A percentile compares a stretch with the other conserved stretches of the same genome.
Evolutionary conservation across 306 rosid genomes (phyloP).

Genomic region (Cucumis cinereus): DNA sequence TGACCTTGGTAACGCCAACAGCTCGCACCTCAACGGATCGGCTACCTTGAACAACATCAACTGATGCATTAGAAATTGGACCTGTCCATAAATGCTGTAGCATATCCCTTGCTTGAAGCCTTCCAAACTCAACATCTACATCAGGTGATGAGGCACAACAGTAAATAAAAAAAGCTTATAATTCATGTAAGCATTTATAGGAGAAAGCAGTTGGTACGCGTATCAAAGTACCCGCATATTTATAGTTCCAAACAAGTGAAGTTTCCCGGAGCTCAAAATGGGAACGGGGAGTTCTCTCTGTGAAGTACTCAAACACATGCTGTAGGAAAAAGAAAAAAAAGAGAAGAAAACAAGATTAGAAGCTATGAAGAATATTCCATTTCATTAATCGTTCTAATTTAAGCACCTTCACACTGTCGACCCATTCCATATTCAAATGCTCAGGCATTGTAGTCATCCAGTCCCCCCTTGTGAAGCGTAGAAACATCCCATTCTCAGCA

Average conservation of each 20-base stretch:
- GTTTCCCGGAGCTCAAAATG: conserved; percentile 85
- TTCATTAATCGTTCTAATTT: conserved; percentile 3
- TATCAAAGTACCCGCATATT: conserved; percentile 50
- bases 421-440: conserved; percentile 84
- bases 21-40: conserved; percentile 89
- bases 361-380: conserved; percentile 3
- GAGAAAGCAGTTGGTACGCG: neutral
- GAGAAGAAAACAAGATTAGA: conserved; percentile 13
- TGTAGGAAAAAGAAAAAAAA: conserved; percentile 1
- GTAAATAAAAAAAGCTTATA: conserved; percentile 4
- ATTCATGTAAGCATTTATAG: neutral
- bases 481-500: conserved; percentile 92
- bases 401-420: conserved; percentile 77
- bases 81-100: conserved; percentile 95
- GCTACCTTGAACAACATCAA: conserved; percentile 91
- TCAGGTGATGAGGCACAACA: conserved; percentile 10
- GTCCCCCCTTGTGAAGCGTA: conserved; percentile 60
- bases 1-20: conserved; percentile 91
- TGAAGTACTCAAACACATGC: conserved; percentile 95
- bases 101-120: conserved; percentile 93
- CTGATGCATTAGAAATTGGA: conserved; percentile 91
- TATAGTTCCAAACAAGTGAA: conserved; percentile 83
- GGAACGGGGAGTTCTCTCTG: conserved; percentile 93
- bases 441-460: conserved; percentile 99
- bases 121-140: conserved; percentile 87